Base-by-base conservation (phyloP, 148 eudicot species). In the Chenopodium suecicum region DNA sequence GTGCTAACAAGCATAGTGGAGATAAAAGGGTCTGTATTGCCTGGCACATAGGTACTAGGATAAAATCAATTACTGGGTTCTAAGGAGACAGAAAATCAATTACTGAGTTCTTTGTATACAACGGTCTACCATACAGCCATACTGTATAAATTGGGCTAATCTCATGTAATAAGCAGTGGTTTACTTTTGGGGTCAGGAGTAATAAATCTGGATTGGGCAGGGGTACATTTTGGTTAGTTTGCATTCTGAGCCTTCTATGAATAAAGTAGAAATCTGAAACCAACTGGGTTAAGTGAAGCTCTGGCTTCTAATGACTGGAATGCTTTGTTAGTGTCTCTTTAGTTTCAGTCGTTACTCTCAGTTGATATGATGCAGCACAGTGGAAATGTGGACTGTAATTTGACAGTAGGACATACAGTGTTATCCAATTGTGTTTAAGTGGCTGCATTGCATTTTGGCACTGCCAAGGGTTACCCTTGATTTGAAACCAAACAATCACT, bases 401-500 rank as follows among this genome's bases (percentile, higher is more conserved):
- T 56, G 22, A 16, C 7, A 0, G 17, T 16, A 13, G 17, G 62
- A 56, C 17, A 17, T 56, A 1, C 62, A 56, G 4, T 14, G 4
- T 16, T 12, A 19, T 56, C 22, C 62, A 56, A 56, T 7, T 56
- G 62, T 56, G 22, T 54, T 54, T 54, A 13, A 19, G 60, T 44
- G 13, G 41, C 48, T 67, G 70, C 58, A 48, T 78, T 78, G 64
- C 60, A 78, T 78, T 19, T 56, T 56, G 62, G 62, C 5, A 56
- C 62, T 31, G 50, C n/a, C 9, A 11, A 56, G 22, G 62, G 62
- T 17, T 56, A 56, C 62, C 22, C 22, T 56, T 17, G 22, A 56
- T 13, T 17, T 17, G 62, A 56, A 14, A 17, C 54, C 6, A 9
- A 31, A 48, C 19, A n/a, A 14, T 70, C 41, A 23, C 19, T 58